Conservation (phyloP, 2,329 filamentous ascomycete species). For the Diaporthe caulivora region DNA sequence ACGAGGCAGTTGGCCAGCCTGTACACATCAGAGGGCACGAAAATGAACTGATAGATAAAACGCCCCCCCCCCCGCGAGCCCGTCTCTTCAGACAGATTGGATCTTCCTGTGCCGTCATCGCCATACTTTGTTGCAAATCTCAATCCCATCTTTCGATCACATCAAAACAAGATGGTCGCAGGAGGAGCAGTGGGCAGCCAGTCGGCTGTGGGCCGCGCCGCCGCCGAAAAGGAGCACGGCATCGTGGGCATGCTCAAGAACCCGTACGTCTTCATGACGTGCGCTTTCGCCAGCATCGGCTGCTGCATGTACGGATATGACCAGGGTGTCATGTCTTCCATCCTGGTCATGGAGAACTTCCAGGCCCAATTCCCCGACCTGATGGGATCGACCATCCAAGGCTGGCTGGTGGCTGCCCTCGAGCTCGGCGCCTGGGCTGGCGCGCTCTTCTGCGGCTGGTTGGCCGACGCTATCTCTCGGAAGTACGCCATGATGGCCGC, state of each 20-base stretch:
- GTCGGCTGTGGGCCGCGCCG: slow-evolving; percentile 53
- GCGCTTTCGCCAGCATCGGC: slow-evolving; percentile 36
- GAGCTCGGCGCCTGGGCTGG: slow-evolving; percentile 73
- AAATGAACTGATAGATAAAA: neutral
- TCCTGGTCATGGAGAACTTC: slow-evolving; percentile 53
- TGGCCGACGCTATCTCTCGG: slow-evolving; percentile 67
- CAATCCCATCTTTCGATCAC: neutral
- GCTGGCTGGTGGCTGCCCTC: slow-evolving; percentile 60
- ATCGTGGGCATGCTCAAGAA: slow-evolving; percentile 54
- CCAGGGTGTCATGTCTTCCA: slow-evolving; percentile 70
- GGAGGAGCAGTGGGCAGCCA: slow-evolving; percentile 44
- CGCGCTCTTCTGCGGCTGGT: slow-evolving; percentile 65
- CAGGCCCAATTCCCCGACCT: slow-evolving; percentile 43
- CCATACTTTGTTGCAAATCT: neutral
- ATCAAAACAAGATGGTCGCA: slow-evolving; percentile 35
- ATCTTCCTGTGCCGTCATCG: neutral
- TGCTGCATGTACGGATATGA: slow-evolving; percentile 65
- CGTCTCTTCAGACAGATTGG: neutral
- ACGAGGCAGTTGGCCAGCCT: neutral
- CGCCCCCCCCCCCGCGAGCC: neutral
- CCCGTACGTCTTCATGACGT: slow-evolving; percentile 54
- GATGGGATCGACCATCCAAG: slow-evolving; percentile 48
- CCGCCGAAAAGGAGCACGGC: slow-evolving; percentile 53
- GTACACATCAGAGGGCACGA: neutral
- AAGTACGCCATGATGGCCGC: slow-evolving; percentile 60